phyloP scores from a whole-genome alignment of 108 stramenopile species.

The Skeletonema grethae region DNA sequence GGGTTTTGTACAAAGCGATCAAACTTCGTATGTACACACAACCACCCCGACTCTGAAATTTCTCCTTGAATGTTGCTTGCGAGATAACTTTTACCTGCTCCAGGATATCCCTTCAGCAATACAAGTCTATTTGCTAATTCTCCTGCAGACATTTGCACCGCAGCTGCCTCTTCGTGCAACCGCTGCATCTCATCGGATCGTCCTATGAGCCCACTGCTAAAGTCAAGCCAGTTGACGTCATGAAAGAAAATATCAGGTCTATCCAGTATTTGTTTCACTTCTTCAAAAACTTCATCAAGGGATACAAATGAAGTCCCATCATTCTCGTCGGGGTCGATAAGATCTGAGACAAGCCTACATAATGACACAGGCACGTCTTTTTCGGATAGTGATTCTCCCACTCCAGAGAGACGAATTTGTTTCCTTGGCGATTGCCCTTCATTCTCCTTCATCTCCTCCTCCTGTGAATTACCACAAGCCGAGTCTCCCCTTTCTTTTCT shows the following conservation, averaged over 20 bases:
- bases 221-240: slow-evolving; percentile 9
- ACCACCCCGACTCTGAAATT: slow-evolving; percentile 1
- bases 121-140: background rate
- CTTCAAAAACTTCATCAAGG: background rate
- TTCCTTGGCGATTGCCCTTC: background rate
- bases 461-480: background rate
- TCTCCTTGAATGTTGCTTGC: background rate
- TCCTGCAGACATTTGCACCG: background rate
- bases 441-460: background rate
- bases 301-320: background rate
- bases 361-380: slow-evolving; percentile 3
- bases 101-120: background rate
- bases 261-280: slow-evolving; percentile 7
- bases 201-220: slow-evolving; percentile 3
- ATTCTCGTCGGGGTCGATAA: background rate
- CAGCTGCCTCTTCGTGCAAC: background rate
- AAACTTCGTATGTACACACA: slow-evolving; percentile 3
- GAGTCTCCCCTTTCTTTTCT: background rate
- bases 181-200: background rate
- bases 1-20: slow-evolving; percentile 6
- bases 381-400: background rate
- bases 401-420: background rate
- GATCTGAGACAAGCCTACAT: slow-evolving; percentile 7
- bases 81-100: slow-evolving; percentile 5
- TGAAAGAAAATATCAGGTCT: slow-evolving; percentile 2